These are phyloP conservation scores for Babesia bigemina DNA, from an alignment of 169 alveolate genomes.

Conservation along the genomic window DNA sequence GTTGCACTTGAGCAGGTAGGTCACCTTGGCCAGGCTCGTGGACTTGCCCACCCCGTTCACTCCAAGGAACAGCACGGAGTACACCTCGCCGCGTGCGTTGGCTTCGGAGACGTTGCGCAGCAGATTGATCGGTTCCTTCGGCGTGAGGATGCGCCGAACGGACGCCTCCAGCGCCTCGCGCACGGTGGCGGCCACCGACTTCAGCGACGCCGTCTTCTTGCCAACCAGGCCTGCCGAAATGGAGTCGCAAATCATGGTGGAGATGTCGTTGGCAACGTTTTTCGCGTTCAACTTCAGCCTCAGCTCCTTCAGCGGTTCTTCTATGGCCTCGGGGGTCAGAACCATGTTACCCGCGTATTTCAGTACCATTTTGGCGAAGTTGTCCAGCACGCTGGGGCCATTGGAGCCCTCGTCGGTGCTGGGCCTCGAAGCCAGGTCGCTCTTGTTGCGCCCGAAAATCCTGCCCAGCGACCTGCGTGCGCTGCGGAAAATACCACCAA, in stretches of 20 bases:
- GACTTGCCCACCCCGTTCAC: conserved; percentile 99
- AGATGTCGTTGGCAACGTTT: conserved; percentile 66
- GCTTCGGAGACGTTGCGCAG: conserved; percentile 77
- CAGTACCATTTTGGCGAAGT: conserved; percentile 51
- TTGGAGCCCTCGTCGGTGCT: not conserved
- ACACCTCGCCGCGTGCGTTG: conserved; percentile 88
- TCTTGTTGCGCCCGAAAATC: not conserved
- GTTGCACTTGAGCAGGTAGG: conserved; percentile 91
- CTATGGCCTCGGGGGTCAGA: conserved; percentile 49
- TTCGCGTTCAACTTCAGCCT: conserved; percentile 37
- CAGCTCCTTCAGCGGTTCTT: conserved; percentile 50
- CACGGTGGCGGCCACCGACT: conserved; percentile 58
- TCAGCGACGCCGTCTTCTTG: conserved; percentile 60
- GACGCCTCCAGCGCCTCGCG: conserved; percentile 54
- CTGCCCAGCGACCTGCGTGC: not conserved
- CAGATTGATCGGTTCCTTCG: conserved; percentile 62
- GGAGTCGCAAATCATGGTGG: conserved; percentile 65
- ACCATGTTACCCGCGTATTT: conserved; percentile 63
- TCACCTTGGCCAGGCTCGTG: conserved; percentile 97
- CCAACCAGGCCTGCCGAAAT: conserved; percentile 53
- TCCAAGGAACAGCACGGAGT: conserved; percentile 93
- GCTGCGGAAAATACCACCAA: not conserved
- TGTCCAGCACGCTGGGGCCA: conserved; percentile 43
- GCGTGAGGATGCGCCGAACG: conserved; percentile 58
- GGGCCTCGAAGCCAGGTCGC: not conserved